Evolutionary conservation across 352 stramenopile genomes (phyloP), one percentile per base, ranked within the genome.

Genomic region (Globisporangium alternatum): DNA sequence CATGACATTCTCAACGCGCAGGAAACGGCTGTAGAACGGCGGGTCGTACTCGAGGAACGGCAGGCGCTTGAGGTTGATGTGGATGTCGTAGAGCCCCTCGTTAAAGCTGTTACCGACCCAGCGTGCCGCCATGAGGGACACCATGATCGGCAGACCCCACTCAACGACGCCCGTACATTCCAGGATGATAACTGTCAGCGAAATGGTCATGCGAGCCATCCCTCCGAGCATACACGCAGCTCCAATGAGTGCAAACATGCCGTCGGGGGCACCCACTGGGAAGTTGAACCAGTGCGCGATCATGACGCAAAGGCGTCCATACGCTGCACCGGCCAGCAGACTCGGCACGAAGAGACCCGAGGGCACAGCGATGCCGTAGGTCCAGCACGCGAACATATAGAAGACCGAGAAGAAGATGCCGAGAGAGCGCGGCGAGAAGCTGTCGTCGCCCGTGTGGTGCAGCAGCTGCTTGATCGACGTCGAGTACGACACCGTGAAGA

Each of bases 21-120:
- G 64, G 64, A 89, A 91, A 0, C 74, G 78, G 9, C 86, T 81
- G 30, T 75, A 73, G 19, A 91, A 56, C 48, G 86, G 77, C 28
- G 86, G 82, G 45, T 90, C 81, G 79, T 81, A 92, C 56, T 95
- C 86, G 12, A 95, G 67, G 63, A 95, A 95, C 28, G 86, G 86
- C 17, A 87, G 80, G 8, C 81, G 97, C 28, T 48, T 48, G 43
- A 99, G 75, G 56, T 98, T 88, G 68, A 99, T 99, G 65, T 99
- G 96, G 62, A 99, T 98, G 73, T 99, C 97, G 81, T 99, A 99
- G 49, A 99, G 91, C 21, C 96, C 97, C 74, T 99, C 95, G 72
- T 99, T 99, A 74, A 99, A 99, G 45, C 98, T 88, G 76, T 99
- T 99, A 28, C 97, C 97, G 25, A 98, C 97, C 80, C 97, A 98